These are phyloP conservation scores for Roridomyces roridus DNA, from an alignment of 768 basidiomycete species.

Conservation along the genomic window DNA sequence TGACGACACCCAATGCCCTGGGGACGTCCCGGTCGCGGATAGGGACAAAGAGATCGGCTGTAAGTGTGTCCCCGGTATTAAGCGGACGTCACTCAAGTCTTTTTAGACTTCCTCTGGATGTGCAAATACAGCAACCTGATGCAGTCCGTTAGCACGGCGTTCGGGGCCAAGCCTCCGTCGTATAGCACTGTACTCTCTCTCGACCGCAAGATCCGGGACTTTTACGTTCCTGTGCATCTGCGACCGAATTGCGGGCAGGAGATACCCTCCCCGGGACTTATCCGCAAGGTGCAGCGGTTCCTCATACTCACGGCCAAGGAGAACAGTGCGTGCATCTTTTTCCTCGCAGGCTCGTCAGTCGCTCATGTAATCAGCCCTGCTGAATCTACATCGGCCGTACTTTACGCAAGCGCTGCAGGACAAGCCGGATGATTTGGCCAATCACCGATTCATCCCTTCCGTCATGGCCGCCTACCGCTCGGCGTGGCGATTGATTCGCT, in stretches of 20 bases:
- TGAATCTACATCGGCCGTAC: no score
- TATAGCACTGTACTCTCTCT: no score
- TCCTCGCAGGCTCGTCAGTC: slow-evolving; percentile 37
- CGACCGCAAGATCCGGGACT: slow-evolving; percentile 67
- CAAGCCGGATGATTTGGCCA: no score
- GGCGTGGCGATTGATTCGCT: slow-evolving; percentile 67
- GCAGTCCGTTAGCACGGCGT: slow-evolving; percentile 54
- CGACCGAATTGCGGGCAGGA: slow-evolving; percentile 40
- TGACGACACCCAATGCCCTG: slow-evolving; percentile 46
- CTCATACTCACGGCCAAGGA: slow-evolving; percentile 55
- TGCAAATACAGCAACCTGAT: slow-evolving; percentile 60
- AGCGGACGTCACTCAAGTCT: no score
- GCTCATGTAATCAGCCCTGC: slow-evolving; percentile 68
- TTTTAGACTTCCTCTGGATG: slow-evolving; percentile 66
- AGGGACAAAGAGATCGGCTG: slow-evolving; percentile 35
- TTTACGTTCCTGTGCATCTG: slow-evolving; percentile 54
- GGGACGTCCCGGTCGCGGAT: slow-evolving; percentile 34
- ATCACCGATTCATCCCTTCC: no score
- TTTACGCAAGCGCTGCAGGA: no score
- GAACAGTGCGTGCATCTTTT: slow-evolving; percentile 41
- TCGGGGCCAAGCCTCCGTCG: slow-evolving; percentile 56
- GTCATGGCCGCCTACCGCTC: slow-evolving; percentile 77
- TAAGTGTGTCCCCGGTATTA: no score
- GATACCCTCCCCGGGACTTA: slow-evolving; percentile 24
- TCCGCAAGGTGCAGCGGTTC: slow-evolving; percentile 49